These are phyloP conservation scores for Choiromyces venosus DNA, from an alignment of 495 filamentous ascomycete species.

Conservation along the genomic window DNA sequence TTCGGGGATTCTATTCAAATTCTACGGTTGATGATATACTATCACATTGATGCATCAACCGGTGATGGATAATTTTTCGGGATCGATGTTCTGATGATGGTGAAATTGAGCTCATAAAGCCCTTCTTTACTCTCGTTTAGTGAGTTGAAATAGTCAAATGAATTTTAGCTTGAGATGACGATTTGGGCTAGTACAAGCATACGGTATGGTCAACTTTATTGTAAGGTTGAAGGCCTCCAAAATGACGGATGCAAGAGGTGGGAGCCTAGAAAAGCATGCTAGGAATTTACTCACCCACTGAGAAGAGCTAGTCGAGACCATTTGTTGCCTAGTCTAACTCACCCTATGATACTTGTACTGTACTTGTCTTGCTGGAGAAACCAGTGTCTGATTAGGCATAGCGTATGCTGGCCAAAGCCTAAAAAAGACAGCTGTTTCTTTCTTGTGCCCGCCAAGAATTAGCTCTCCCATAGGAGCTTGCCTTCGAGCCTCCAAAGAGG, in stretches of 20 bases:
- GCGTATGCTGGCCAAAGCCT: not conserved
- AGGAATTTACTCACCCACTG: too few species aligned
- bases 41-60: not conserved
- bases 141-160: not conserved
- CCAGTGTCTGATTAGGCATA: not conserved
- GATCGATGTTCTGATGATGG: not conserved
- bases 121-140: not conserved
- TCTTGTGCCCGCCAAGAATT: not conserved
- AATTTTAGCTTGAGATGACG: not conserved
- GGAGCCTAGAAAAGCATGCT: not conserved
- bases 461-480: not conserved
- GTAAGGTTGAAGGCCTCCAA: not conserved
- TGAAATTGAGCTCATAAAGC: too few species aligned
- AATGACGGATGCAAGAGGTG: not conserved
- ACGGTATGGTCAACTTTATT: too few species aligned
- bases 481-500: not conserved
- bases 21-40: not conserved
- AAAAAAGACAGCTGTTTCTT: not conserved
- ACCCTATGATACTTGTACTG: too few species aligned
- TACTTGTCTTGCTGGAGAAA: too few species aligned
- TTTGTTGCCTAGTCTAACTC: too few species aligned
- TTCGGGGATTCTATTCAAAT: not conserved
- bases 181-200: not conserved
- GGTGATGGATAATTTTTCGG: not conserved
- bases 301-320: too few species aligned